Evolutionary conservation across 2,329 filamentous ascomycete species (phyloP).

Genomic region (Sporothrix pallida): DNA sequence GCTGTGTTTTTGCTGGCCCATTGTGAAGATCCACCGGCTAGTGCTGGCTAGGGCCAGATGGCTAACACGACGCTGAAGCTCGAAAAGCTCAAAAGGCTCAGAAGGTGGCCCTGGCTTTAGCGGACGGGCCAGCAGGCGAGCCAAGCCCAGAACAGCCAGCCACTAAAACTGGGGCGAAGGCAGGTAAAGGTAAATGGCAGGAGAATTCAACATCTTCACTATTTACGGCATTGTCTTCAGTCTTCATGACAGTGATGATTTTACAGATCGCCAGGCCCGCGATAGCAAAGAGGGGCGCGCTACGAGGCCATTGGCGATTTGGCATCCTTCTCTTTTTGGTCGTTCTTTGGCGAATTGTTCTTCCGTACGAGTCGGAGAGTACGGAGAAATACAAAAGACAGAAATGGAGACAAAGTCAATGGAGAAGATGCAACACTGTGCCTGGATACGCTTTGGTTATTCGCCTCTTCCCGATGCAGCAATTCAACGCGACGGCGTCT

Average conservation of each 20-base stretch:
- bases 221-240: too few relatives aligned
- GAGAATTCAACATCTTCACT: background rate
- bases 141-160: conserved; percentile 30
- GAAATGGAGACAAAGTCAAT: too few relatives aligned
- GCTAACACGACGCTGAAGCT: background rate
- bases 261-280: conserved; percentile 12
- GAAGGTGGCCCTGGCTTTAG: conserved; percentile 7
- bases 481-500: conserved; percentile 28
- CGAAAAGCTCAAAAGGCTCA: background rate
- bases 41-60: background rate
- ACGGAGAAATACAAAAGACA: background rate
- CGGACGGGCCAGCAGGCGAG: conserved; percentile 21
- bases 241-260: background rate
- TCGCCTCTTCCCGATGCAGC: conserved; percentile 27
- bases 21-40: background rate
- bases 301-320: background rate
- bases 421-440: conserved; percentile 5
- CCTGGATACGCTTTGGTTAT: background rate
- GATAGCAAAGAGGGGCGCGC: background rate
- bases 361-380: background rate
- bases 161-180: conserved; percentile 28
- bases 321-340: background rate
- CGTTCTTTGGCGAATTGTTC: background rate
- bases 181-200: background rate
- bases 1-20: background rate